These are phyloP conservation scores for Cercospora sojina DNA, from an alignment of 2,329 filamentous ascomycete species.

Conservation along the genomic window DNA sequence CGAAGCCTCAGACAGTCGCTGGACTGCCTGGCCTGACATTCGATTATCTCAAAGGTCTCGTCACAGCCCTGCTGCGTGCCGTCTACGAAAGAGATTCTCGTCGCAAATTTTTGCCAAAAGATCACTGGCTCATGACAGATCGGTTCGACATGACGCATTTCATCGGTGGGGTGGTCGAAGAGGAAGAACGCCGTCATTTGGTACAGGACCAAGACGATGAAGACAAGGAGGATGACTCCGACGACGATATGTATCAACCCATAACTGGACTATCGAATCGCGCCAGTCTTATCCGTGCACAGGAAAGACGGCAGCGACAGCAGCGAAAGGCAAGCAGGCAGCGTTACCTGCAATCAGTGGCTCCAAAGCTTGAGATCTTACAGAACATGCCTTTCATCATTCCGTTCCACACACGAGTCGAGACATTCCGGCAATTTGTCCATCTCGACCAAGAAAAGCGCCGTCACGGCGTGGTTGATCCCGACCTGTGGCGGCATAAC, in stretches of 20 bases:
- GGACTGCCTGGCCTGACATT: constrained; percentile 71
- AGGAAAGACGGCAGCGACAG: constrained; percentile 61
- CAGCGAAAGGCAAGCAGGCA: constrained; percentile 67
- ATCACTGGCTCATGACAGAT: constrained; percentile 92
- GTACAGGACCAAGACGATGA: constrained; percentile 64
- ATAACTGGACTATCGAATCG: constrained; percentile 35
- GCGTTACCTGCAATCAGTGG: constrained; percentile 73
- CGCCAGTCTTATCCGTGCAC: constrained; percentile 27
- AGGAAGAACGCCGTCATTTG: constrained; percentile 75
- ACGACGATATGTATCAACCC: constrained; percentile 42
- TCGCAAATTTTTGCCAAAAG: constrained; percentile 74
- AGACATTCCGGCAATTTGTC: constrained; percentile 94
- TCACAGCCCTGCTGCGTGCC: constrained; percentile 79
- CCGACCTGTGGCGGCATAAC: constrained; percentile 69
- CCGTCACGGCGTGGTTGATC: constrained; percentile 66
- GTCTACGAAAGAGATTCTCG: constrained; percentile 92
- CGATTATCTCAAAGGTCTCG: constrained; percentile 73
- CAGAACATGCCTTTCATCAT: constrained; percentile 97
- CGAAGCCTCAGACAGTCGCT: constrained; percentile 50
- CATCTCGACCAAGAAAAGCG: constrained; percentile 71
- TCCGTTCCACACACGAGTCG: constrained; percentile 84
- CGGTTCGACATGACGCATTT: constrained; percentile 83
- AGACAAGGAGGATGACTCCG: constrained; percentile 51
- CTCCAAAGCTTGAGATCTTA: constrained; percentile 83
- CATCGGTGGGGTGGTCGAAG: constrained; percentile 78